Base-by-base conservation (phyloP, 2,329 filamentous ascomycete genomes). In the Talaromyces sp. region DNA sequence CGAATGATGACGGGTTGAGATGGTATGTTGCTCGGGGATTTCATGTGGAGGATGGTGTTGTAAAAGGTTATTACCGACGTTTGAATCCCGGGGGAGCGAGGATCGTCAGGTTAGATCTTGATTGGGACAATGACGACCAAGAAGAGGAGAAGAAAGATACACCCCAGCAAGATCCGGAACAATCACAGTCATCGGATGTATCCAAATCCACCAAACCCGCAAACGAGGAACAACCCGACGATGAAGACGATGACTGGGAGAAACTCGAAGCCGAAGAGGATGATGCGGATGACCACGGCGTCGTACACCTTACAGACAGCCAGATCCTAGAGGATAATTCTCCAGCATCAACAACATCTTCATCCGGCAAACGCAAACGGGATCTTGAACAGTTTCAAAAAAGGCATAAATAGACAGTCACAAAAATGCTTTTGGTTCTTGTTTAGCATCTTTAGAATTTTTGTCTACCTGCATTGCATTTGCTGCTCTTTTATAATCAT, bases 21-120 rank as follows among this genome's bases (percentile, higher is more conserved):
- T 89, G 87, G 87, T 89, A 89, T 76, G 72, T 74, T 53, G 83
- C 84, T 67, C 79, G 86, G 4, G 85, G 84, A 0, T 89, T 89
- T 67, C 78, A 78, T 67, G 68, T 80, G 5, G 79, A 84, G 47
- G 77, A 83, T 19, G 79, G 78, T 2, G 76, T 81, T 61, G 81
- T 88, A 51, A 79, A 84, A 59, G 81, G 78, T 2, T 89, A 89
- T 72, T 89, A 89, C 74, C 79, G 84, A 38, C 82, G 83, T 53
- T 73, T 89, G 69, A 83, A 81, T 61, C 87, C 87, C 2, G 78
- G 78, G 17, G 84, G 82, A 13, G 87, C 86, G 1, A 81, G 81
- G 66, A 78, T 88, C 45, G 80, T 88, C 51, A 73, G 72, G 47
- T 63, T 80, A 17, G 70, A 73, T 36, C 65, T 80, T n/a, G 65